Evolutionary conservation across 805 yeast species (phyloP), one percentile per base, ranked within the genome.

Genomic region (Wickerhamiella australiensis): DNA sequence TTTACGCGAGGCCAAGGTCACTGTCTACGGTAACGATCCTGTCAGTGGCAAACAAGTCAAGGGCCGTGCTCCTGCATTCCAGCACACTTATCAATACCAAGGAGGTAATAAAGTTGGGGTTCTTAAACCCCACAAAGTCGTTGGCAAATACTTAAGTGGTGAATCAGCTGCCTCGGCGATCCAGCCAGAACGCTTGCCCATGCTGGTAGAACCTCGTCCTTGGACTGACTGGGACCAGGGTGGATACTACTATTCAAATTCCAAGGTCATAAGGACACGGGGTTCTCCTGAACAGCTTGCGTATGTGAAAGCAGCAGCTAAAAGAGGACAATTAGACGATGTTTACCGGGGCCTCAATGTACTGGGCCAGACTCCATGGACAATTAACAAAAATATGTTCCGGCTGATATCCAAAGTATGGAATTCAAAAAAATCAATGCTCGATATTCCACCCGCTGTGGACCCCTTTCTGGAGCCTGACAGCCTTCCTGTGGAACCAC

Each of bases 241-340:
- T 56, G 98, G 96, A 0, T 88, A 85, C 59, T 70, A 76, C 52
- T 80, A 78, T 59, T 71, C 82, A 12, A 78, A 75, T 53, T 72
- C 78, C 15, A 66, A 73, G 3, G 68, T 92, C 36, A 76, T 92
- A 57, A 75, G 97, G 62, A 76, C 85, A 13, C 83, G 77, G 58
- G 88, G 84, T 58, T 78, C 94, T 0, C 85, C 92, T 1, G 98
- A 92, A 65, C 96, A 92, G 55, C 65, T 74, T 22, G 96, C 95
- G 0, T 92, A 92, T 61, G 71, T 90, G 46, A 81, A 78, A 58
- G 92, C 94, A 0, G 95, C 96, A 1, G 77, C 86, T 8, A 79
- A 78, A 25, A 72, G 80, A 23, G 77, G 79, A 8, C 77, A 76
- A 45, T 67, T 92, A 52, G 78, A 77, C 37, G 66, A 71, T 12